These are phyloP conservation scores for Aspergillus calidoustus DNA, from an alignment of 2,329 filamentous ascomycete genomes.

Conservation along the genomic window DNA sequence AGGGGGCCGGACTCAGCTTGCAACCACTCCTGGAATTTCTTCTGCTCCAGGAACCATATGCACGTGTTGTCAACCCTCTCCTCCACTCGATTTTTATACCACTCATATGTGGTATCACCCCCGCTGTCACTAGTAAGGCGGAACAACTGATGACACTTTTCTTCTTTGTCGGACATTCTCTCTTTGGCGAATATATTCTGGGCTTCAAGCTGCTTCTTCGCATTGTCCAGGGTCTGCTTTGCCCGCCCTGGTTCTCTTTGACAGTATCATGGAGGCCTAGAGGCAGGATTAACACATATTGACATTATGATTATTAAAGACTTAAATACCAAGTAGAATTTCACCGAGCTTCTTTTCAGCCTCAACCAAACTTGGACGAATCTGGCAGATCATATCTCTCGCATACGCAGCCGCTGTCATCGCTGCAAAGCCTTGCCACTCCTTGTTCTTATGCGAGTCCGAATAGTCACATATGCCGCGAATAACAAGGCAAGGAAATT, in stretches of 20 bases:
- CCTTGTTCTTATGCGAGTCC: neutral
- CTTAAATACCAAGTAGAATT: neutral
- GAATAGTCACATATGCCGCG: conserved; percentile 2
- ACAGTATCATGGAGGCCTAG: too few species aligned
- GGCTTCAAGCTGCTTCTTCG: conserved; percentile 12
- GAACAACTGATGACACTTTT: conserved; percentile 19
- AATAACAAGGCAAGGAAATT: neutral
- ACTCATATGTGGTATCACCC: conserved; percentile 11
- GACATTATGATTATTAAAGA: too few species aligned
- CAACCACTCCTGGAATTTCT: conserved; percentile 16
- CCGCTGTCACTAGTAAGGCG: conserved; percentile 9
- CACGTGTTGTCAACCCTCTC: conserved; percentile 37
- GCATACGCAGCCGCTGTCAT: neutral
- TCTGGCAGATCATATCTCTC: neutral
- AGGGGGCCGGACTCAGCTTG: conserved; percentile 2
- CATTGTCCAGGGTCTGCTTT: neutral
- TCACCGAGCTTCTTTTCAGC: neutral
- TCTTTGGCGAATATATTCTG: conserved; percentile 3
- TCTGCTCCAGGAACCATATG: conserved; percentile 25
- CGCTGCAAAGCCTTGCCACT: conserved; percentile 2
- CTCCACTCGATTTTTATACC: conserved; percentile 32
- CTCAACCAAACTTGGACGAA: neutral
- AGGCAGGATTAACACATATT: too few species aligned
- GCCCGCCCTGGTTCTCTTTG: neutral
- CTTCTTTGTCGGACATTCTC: conserved; percentile 2